Evolutionary conservation across 108 stramenopile species (phyloP).

Genomic region (Thalassiosira profunda): DNA sequence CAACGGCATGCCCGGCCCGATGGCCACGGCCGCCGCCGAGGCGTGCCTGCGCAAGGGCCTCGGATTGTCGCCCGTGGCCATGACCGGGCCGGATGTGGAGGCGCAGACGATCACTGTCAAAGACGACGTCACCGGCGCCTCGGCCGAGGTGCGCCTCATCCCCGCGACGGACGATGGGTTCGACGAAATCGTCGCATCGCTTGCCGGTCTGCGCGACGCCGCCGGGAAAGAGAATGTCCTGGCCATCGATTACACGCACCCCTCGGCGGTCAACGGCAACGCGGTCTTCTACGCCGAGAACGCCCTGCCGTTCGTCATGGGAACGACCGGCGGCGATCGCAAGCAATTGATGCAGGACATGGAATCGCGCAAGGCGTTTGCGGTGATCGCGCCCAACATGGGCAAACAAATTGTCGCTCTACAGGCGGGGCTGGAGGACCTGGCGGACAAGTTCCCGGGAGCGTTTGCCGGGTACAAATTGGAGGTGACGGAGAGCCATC

Average conservation of each 20-base stretch:
- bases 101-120: conserved; percentile 67
- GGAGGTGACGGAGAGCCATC: conserved; percentile 94
- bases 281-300: conserved; percentile 88
- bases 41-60: conserved; percentile 92
- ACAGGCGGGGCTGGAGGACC: conserved; percentile 93
- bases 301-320: conserved; percentile 95
- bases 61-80: conserved; percentile 80
- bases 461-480: conserved; percentile 96
- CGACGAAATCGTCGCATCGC: conserved; percentile 60
- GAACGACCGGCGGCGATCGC: conserved; percentile 95
- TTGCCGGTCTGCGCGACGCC: conserved; percentile 63
- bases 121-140: conserved; percentile 69
- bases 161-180: conserved; percentile 59
- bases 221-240: conserved; percentile 68
- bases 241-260: conserved; percentile 98
- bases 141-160: conserved; percentile 73
- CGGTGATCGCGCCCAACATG: conserved; percentile 99
- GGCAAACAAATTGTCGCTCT: conserved; percentile 99
- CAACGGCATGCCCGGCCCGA: conserved; percentile 96
- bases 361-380: conserved; percentile 73
- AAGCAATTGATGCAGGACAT: conserved; percentile 82
- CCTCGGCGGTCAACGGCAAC: conserved; percentile 96
- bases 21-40: conserved; percentile 96
- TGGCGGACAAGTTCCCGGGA: conserved; percentile 91
- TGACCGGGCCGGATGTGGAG: conserved; percentile 92